phyloP scores from a whole-genome alignment of 768 basidiomycete genomes.

The Mycena olivaceomarginata region DNA sequence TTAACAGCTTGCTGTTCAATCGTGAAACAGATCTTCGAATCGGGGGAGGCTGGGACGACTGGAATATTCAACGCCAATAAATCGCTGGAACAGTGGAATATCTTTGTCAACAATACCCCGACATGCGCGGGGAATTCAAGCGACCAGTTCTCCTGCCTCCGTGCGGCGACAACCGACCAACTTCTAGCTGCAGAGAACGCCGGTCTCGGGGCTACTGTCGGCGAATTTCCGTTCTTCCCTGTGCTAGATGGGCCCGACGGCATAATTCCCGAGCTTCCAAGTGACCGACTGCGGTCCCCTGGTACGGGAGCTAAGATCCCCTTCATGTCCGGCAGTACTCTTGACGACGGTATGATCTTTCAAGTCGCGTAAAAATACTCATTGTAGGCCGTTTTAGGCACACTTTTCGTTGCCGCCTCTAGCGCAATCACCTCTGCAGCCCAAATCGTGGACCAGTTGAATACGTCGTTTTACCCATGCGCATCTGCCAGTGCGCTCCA shows the following conservation, averaged over 20 bases:
- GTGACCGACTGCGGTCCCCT: slow-evolving; percentile 34
- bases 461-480: slow-evolving; percentile 22
- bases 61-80: slow-evolving; percentile 40
- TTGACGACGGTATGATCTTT: slow-evolving; percentile 52
- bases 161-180: slow-evolving; percentile 24
- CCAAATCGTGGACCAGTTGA: slow-evolving; percentile 33
- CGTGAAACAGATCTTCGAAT: slow-evolving; percentile 31
- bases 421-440: slow-evolving; percentile 25
- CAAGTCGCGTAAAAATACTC: background rate
- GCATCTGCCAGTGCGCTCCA: background rate
- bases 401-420: slow-evolving; percentile 41
- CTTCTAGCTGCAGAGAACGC: slow-evolving; percentile 17
- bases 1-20: background rate
- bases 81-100: slow-evolving; percentile 40
- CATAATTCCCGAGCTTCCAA: slow-evolving; percentile 50
- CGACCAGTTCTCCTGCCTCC: slow-evolving; percentile 24
- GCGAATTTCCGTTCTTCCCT: slow-evolving; percentile 49
- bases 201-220: slow-evolving; percentile 26
- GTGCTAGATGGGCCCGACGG: slow-evolving; percentile 52
- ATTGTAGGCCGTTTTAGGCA: slow-evolving; percentile 43
- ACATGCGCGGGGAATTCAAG: background rate
- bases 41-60: slow-evolving; percentile 50
- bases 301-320: slow-evolving; percentile 47
- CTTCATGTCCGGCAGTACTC: slow-evolving; percentile 51
- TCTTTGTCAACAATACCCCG: slow-evolving; percentile 38